Evolutionary conservation across 805 yeast genomes (phyloP).

Genomic region (Saccharomycopsis javanensis): DNA sequence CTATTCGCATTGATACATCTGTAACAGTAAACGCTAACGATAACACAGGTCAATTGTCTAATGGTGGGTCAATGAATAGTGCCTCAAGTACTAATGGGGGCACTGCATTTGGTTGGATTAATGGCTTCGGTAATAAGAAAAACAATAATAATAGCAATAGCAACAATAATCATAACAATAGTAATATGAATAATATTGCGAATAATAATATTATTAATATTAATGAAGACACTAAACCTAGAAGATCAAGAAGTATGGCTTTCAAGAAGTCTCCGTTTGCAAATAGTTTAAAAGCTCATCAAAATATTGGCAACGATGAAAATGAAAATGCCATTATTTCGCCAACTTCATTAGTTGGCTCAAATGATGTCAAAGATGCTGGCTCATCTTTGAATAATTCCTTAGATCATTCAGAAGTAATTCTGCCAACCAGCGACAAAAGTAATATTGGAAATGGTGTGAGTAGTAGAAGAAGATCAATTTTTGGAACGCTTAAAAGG

Average conservation of each 20-base stretch:
- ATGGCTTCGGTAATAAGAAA: background rate
- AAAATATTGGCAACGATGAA: background rate
- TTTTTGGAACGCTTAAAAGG: conserved; percentile 14
- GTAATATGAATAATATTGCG: background rate
- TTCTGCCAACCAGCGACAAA: background rate
- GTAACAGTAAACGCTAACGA: background rate
- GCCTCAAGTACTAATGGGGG: background rate
- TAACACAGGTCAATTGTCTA: background rate
- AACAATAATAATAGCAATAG: background rate
- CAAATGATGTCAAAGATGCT: background rate
- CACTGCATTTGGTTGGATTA: background rate
- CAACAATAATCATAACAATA: background rate
- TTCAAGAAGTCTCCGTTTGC: background rate
- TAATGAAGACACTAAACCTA: background rate
- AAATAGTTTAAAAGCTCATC: background rate
- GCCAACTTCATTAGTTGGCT: background rate
- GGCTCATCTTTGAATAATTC: background rate
- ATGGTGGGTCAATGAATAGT: background rate
- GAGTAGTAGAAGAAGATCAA: conserved; percentile 10
- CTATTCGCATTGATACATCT: background rate
- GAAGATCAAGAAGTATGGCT: background rate
- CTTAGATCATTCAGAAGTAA: background rate
- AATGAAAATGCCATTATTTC: background rate
- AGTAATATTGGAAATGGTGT: background rate
- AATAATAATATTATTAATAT: background rate